phyloP scores from a whole-genome alignment of 805 yeast species.

The Tetrapisispora arboricola region DNA sequence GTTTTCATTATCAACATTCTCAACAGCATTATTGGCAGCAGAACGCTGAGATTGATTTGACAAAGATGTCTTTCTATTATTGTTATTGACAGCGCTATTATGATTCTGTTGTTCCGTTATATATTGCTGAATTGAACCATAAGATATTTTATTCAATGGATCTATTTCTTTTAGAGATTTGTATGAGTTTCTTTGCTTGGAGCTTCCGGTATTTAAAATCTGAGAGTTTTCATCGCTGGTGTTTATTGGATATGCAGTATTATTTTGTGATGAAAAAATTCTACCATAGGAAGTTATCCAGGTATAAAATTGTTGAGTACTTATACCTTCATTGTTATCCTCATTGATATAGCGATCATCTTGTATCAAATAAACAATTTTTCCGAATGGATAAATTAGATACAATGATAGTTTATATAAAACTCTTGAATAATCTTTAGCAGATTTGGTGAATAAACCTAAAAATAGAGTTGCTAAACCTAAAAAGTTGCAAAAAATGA shows the following conservation, averaged over 20 bases:
- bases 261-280: slow-evolving; percentile 23
- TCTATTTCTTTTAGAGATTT: slow-evolving; percentile 8
- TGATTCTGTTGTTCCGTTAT: slow-evolving; percentile 16
- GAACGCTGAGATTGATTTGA: neutral
- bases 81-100: neutral
- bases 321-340: slow-evolving; percentile 82
- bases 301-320: slow-evolving; percentile 70
- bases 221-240: slow-evolving; percentile 10
- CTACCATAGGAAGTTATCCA: slow-evolving; percentile 79
- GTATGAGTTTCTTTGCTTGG: slow-evolving; percentile 7
- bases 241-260: slow-evolving; percentile 5
- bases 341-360: slow-evolving; percentile 77
- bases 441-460: slow-evolving; percentile 35
- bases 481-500: slow-evolving; percentile 35
- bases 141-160: slow-evolving; percentile 13
- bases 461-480: slow-evolving; percentile 34
- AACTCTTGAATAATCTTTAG: slow-evolving; percentile 52
- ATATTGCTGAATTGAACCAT: slow-evolving; percentile 20
- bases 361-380: slow-evolving; percentile 63
- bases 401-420: slow-evolving; percentile 58
- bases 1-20: neutral
- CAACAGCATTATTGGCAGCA: neutral
- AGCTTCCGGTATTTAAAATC: neutral
- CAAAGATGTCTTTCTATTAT: neutral
- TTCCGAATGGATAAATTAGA: slow-evolving; percentile 80